These are phyloP conservation scores for Stentor coeruleus DNA, from an alignment of 73 alveolate species.

Conservation along the genomic window DNA sequence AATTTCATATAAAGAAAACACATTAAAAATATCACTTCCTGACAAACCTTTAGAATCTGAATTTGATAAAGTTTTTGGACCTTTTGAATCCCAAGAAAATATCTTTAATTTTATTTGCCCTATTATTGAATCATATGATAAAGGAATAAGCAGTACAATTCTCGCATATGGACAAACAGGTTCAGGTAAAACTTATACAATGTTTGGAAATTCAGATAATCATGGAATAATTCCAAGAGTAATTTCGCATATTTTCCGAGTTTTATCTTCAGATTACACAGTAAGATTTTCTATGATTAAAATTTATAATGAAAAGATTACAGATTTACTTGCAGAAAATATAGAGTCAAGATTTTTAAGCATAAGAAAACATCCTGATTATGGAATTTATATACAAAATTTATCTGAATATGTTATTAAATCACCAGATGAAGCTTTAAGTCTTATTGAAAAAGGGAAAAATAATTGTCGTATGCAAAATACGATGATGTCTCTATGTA, in stretches of 20 bases:
- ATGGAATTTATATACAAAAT: conserved; percentile 59
- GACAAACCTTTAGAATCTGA: not conserved
- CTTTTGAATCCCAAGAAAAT: not conserved
- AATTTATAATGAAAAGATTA: conserved; percentile 54
- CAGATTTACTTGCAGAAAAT: conserved; percentile 37
- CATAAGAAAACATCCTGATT: conserved; percentile 69
- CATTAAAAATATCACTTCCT: not conserved
- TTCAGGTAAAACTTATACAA: conserved; percentile 58
- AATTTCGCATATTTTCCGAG: too few relatives aligned
- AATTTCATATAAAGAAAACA: not conserved
- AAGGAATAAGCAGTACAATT: conserved; percentile 27
- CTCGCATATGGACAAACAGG: conserved; percentile 95
- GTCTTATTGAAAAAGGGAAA: conserved; percentile 69
- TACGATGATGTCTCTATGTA: conserved; percentile 57
- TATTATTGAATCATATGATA: not conserved
- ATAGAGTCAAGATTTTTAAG: conserved; percentile 45
- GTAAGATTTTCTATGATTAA: conserved; percentile 43
- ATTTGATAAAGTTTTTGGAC: not conserved
- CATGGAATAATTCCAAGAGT: conserved; percentile 27
- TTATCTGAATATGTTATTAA: conserved; percentile 73
- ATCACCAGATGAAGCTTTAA: conserved; percentile 51
- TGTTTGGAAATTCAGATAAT: too few relatives aligned
- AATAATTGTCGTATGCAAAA: conserved; percentile 55
- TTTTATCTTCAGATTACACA: conserved; percentile 10
- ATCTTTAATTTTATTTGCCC: not conserved